phyloP scores from a whole-genome alignment of 2,329 filamentous ascomycete genomes.

The Aspergillus luchuensis region DNA sequence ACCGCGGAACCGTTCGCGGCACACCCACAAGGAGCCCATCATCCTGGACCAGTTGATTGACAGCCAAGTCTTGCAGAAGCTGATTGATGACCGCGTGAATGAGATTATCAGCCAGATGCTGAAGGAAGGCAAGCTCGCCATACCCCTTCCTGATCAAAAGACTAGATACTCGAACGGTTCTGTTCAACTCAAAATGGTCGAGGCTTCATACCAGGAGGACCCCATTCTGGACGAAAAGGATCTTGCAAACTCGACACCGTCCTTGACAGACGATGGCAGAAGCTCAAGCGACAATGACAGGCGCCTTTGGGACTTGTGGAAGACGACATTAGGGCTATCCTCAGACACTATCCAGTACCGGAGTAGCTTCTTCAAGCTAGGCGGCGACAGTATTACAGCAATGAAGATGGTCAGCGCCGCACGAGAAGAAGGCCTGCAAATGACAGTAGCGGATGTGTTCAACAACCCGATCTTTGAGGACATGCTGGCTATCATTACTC shows the following conservation, averaged over 20 bases:
- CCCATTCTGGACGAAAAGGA: slow-evolving; percentile 4
- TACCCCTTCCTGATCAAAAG: slow-evolving; percentile 27
- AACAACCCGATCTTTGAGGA: slow-evolving; percentile 44
- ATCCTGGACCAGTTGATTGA: slow-evolving; percentile 21
- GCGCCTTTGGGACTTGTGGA: slow-evolving; percentile 43
- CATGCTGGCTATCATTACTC: slow-evolving; percentile 37
- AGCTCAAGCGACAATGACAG: slow-evolving; percentile 33
- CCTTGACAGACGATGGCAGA: slow-evolving; percentile 35
- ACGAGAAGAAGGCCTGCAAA: slow-evolving; percentile 41
- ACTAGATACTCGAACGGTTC: slow-evolving; percentile 19
- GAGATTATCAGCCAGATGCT: slow-evolving; percentile 36
- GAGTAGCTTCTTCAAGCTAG: slow-evolving; percentile 47
- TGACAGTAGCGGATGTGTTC: slow-evolving; percentile 50
- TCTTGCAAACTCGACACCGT: slow-evolving; percentile 27
- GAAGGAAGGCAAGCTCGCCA: slow-evolving; percentile 5
- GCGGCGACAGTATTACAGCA: slow-evolving; percentile 45
- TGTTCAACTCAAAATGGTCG: slow-evolving; percentile 5
- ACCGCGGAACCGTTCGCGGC: neutral
- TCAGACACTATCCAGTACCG: slow-evolving; percentile 36
- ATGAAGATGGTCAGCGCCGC: slow-evolving; percentile 47
- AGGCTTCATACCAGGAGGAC: slow-evolving; percentile 13
- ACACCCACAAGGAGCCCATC: neutral
- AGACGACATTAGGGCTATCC: slow-evolving; percentile 38
- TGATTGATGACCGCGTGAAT: slow-evolving; percentile 40
- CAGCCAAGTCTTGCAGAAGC: slow-evolving; percentile 29